These are phyloP conservation scores for Cicer chorassanicum DNA, from an alignment of 306 rosid genomes.

Conservation along the genomic window DNA sequence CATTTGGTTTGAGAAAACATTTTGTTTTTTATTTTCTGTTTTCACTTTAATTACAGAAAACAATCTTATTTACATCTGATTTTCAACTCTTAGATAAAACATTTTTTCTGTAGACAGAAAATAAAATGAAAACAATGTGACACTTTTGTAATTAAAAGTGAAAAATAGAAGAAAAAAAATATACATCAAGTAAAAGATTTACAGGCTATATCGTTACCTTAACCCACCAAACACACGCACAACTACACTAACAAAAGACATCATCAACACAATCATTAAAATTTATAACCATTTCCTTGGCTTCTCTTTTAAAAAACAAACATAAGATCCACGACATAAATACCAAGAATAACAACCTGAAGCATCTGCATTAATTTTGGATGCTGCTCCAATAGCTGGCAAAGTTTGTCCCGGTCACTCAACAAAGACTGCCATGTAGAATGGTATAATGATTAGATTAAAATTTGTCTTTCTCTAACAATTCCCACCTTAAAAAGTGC, in stretches of 20 bases:
- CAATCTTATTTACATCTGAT: neutral
- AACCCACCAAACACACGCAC: neutral
- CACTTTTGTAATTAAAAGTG: neutral
- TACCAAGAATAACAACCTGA: slow-evolving; percentile 61
- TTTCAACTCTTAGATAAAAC: neutral
- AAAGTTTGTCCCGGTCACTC: slow-evolving; percentile 89
- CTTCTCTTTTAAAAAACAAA: slow-evolving; percentile 1
- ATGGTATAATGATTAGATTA: slow-evolving; percentile 30
- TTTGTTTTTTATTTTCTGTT: neutral
- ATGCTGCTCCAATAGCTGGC: slow-evolving; percentile 98
- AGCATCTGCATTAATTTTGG: slow-evolving; percentile 99
- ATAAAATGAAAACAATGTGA: neutral
- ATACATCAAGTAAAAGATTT: neutral
- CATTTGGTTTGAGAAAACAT: neutral
- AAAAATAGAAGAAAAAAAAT: neutral
- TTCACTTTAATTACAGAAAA: neutral
- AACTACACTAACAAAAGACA: neutral
- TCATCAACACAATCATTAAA: slow-evolving; percentile 20
- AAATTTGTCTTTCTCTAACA: neutral
- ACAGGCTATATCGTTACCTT: neutral
- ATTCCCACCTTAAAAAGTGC: neutral
- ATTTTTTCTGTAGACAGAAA: neutral
- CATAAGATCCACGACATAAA: slow-evolving; percentile 26
- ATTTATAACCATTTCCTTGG: neutral
- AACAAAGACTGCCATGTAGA: slow-evolving; percentile 78